Percentiles rank a stretch among this genome's conserved stretches.
Conservation (phyloP, 805 yeast genomes). For the Saccharomycopsis amapae region DNA sequence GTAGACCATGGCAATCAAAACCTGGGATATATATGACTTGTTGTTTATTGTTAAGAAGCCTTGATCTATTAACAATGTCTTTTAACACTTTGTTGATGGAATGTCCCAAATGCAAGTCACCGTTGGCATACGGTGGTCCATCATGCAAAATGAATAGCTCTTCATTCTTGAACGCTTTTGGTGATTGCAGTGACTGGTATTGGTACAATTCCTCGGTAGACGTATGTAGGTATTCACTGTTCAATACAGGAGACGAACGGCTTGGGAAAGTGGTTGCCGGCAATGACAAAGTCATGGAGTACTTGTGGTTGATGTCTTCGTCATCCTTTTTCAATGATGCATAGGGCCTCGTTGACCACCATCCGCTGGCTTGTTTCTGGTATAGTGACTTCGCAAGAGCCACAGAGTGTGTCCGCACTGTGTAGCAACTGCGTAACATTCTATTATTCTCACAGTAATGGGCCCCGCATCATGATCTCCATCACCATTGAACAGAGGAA, state of each 20-base stretch:
- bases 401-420: neutral
- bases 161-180: conserved; percentile 21
- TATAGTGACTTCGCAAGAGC: neutral
- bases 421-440: neutral
- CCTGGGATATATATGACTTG: conserved; percentile 78
- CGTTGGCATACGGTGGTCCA: conserved; percentile 99
- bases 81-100: conserved; percentile 84
- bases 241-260: conserved; percentile 43
- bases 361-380: conserved; percentile 1
- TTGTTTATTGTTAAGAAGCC: conserved; percentile 49
- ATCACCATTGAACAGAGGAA: neutral
- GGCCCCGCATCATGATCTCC: neutral
- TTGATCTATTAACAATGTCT: conserved; percentile 73
- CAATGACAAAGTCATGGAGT: conserved; percentile 47
- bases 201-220: conserved; percentile 55
- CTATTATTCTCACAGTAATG: neutral
- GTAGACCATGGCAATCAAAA: conserved; percentile 99
- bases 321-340: no score
- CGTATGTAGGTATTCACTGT: conserved; percentile 37
- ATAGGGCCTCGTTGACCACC: no score
- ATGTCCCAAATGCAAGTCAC: conserved; percentile 87
- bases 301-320: conserved; percentile 28
- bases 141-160: conserved; percentile 71
- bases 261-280: conserved; percentile 67
- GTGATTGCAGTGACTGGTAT: conserved; percentile 46